Evolutionary conservation across 2,329 filamentous ascomycete species (phyloP).

Genomic region (Colletotrichum lupini): DNA sequence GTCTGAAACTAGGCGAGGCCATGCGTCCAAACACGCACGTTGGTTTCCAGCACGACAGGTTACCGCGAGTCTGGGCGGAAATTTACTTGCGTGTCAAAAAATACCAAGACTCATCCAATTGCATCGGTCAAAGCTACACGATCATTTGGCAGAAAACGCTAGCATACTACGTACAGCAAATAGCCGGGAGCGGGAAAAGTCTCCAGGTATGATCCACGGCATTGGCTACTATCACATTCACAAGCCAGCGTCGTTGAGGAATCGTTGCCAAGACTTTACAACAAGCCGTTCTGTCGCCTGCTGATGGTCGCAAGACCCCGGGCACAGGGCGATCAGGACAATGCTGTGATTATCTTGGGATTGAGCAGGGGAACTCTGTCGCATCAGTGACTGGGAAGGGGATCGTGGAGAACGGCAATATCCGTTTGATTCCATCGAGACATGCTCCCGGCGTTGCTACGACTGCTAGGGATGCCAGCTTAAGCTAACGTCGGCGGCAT

Average conservation of each 20-base stretch:
- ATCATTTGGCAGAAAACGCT: conserved; percentile 11
- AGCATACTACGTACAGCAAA: neutral
- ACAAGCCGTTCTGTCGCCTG: neutral
- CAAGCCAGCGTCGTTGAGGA: neutral
- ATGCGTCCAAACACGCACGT: conserved; percentile 1
- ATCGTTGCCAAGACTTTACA: neutral
- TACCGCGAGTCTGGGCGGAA: neutral
- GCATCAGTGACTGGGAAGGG: neutral
- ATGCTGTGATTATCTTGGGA: neutral
- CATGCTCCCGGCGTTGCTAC: neutral
- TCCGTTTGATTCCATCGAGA: conserved; percentile 1
- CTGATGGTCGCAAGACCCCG: neutral
- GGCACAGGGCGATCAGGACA: neutral
- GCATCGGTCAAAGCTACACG: conserved; percentile 3
- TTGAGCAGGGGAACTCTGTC: neutral
- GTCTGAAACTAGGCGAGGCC: neutral
- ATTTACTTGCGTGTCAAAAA: conserved; percentile 6
- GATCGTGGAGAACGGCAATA: neutral
- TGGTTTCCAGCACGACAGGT: conserved; percentile 7
- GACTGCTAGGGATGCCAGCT: neutral
- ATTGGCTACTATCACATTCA: neutral
- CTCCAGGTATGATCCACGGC: neutral
- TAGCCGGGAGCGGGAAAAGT: neutral
- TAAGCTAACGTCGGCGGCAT: neutral
- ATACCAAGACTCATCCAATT: conserved; percentile 9